Conservation (phyloP, 345 rosid species). For the Clarkia xantiana region DNA sequence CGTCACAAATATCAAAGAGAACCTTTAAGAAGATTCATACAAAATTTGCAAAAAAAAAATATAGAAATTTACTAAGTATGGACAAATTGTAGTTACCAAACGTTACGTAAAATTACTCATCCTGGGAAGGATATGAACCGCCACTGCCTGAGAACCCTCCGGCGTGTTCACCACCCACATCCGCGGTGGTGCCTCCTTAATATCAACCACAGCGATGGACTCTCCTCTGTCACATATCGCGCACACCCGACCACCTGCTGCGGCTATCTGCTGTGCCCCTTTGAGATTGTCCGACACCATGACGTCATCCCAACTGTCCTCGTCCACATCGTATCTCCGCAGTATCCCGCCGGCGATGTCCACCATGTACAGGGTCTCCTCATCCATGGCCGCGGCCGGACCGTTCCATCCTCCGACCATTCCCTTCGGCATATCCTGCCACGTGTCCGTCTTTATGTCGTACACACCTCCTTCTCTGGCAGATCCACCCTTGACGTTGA, state of each 20-base stretch:
- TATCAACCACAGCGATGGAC: conserved; percentile 25
- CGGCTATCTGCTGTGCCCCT: conserved; percentile 29
- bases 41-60: too few relatives aligned
- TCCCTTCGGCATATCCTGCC: conserved; percentile 31
- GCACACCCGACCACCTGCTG: conserved; percentile 30
- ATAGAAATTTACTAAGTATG: too few relatives aligned
- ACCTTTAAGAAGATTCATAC: too few relatives aligned
- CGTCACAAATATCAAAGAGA: too few relatives aligned
- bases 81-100: too few relatives aligned
- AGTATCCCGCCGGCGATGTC: conserved; percentile 24
- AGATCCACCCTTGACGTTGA: conserved; percentile 25
- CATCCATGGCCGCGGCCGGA: conserved; percentile 38
- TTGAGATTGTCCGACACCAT: conserved; percentile 12
- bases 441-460: conserved; percentile 15
- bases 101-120: conserved; percentile 7
- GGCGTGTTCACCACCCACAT: conserved; percentile 20
- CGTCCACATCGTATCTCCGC: conserved; percentile 16
- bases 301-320: conserved; percentile 21
- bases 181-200: conserved; percentile 11
- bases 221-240: conserved; percentile 9
- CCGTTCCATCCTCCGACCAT: conserved; percentile 41
- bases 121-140: conserved; percentile 31
- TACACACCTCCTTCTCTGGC: conserved; percentile 25
- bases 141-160: conserved; percentile 14
- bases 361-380: conserved; percentile 23